Evolutionary conservation across 371 early-diverging fungal species (phyloP).

Genomic region (Mucor saturninus): DNA sequence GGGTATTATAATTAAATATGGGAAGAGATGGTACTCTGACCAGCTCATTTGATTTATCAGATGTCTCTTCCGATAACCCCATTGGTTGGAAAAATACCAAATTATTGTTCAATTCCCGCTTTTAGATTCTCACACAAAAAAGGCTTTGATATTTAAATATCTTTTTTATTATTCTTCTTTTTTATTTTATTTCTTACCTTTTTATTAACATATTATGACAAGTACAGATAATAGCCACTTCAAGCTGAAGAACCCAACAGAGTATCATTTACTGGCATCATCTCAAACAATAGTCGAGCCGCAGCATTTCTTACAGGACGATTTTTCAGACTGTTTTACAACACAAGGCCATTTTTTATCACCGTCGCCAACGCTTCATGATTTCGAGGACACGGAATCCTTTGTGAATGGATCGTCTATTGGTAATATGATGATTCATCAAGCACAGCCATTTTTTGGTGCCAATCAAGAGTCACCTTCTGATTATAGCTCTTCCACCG

Average conservation of each 20-base stretch:
- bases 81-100: background rate
- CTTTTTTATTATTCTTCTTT: background rate
- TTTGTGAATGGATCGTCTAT: conserved; percentile 9
- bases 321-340: conserved; percentile 16
- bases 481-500: conserved; percentile 24
- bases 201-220: background rate
- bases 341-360: conserved; percentile 23
- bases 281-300: conserved; percentile 15
- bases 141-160: background rate
- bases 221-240: conserved; percentile 15
- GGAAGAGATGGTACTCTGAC: conserved; percentile 1
- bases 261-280: conserved; percentile 32
- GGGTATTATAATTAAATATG: background rate
- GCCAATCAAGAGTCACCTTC: conserved; percentile 28
- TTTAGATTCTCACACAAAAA: background rate
- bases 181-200: background rate
- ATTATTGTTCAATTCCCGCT: conserved; percentile 2
- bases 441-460: conserved; percentile 12
- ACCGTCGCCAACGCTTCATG: conserved; percentile 31
- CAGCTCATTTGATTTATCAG: conserved; percentile 8
- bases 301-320: conserved; percentile 10
- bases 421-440: conserved; percentile 19
- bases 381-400: conserved; percentile 35
- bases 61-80: background rate
- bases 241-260: conserved; percentile 35